Evolutionary conservation across 768 basidiomycete genomes (phyloP).

Genomic region (Suillus plorans): DNA sequence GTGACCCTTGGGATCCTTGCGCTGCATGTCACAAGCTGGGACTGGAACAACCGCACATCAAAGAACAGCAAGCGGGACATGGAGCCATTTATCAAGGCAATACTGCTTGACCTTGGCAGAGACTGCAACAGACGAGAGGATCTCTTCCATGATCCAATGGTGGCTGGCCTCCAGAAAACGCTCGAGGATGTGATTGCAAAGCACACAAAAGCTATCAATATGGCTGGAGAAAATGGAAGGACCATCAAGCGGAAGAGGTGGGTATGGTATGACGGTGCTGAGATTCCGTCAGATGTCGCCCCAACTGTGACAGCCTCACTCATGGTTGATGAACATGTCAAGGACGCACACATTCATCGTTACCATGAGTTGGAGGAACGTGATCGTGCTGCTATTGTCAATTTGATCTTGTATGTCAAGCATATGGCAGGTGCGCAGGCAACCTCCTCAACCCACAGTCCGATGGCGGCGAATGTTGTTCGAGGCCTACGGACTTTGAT

Average conservation of each 20-base stretch:
- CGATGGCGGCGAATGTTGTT: not conserved
- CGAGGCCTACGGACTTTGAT: not conserved
- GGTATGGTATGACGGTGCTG: not conserved
- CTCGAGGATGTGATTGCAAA: not conserved
- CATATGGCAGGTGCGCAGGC: not conserved
- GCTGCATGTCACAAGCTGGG: not conserved
- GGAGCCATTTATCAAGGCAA: not conserved
- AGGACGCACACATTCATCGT: not conserved
- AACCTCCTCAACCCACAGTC: not conserved
- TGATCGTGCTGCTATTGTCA: not conserved
- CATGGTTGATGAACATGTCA: not conserved
- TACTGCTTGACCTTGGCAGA: not conserved
- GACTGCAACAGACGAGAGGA: not conserved
- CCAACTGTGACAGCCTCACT: not conserved
- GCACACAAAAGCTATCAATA: not conserved
- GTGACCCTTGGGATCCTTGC: not conserved
- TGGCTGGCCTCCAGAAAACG: not conserved
- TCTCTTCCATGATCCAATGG: not conserved
- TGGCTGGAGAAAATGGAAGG: not conserved
- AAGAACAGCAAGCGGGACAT: not conserved
- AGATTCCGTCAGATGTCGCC: not conserved
- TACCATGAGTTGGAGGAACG: not conserved
- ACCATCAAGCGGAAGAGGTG: not conserved
- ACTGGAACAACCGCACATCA: not conserved
- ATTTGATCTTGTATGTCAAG: not conserved